Percentiles rank a stretch among this genome's conserved stretches.
These are phyloP conservation scores for Trichoderma koningiopsis DNA, from an alignment of 2,329 filamentous ascomycete genomes.

Conservation along the genomic window DNA sequence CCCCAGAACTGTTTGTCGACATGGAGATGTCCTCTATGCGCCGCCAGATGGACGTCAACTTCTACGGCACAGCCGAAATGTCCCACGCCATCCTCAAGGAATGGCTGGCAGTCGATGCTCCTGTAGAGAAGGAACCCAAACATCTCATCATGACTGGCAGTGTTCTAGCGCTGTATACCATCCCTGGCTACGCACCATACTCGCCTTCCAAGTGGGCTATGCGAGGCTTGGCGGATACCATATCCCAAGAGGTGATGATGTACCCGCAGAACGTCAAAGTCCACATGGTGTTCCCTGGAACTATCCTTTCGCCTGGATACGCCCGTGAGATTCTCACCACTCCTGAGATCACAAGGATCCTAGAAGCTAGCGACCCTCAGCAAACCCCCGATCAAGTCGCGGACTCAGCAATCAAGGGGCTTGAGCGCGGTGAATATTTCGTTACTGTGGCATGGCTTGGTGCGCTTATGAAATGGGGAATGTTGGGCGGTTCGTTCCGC, in stretches of 20 bases:
- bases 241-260: constrained; percentile 80
- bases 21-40: constrained; percentile 66
- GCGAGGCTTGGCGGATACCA: constrained; percentile 76
- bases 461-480: constrained; percentile 66
- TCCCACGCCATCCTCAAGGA: constrained; percentile 74
- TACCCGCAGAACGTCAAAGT: constrained; percentile 84
- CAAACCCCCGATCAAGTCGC: constrained; percentile 82
- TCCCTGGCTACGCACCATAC: constrained; percentile 84
- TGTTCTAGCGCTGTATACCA: constrained; percentile 70
- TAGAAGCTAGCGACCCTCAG: constrained; percentile 81
- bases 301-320: constrained; percentile 75
- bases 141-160: constrained; percentile 91
- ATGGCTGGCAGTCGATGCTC: constrained; percentile 64
- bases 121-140: constrained; percentile 54
- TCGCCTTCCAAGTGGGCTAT: constrained; percentile 83
- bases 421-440: constrained; percentile 80
- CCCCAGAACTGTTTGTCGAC: constrained; percentile 77
- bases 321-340: constrained; percentile 77
- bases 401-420: constrained; percentile 63
- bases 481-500: constrained; percentile 57
- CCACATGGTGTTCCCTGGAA: constrained; percentile 81
- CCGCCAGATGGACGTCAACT: constrained; percentile 89
- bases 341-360: constrained; percentile 72
- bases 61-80: constrained; percentile 83
- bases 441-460: constrained; percentile 76